A percentile compares a stretch with the other conserved stretches of the same genome.
Evolutionary conservation across 2,329 filamentous ascomycete genomes (phyloP).

Genomic region (Neofusicoccum kwambonambiense): DNA sequence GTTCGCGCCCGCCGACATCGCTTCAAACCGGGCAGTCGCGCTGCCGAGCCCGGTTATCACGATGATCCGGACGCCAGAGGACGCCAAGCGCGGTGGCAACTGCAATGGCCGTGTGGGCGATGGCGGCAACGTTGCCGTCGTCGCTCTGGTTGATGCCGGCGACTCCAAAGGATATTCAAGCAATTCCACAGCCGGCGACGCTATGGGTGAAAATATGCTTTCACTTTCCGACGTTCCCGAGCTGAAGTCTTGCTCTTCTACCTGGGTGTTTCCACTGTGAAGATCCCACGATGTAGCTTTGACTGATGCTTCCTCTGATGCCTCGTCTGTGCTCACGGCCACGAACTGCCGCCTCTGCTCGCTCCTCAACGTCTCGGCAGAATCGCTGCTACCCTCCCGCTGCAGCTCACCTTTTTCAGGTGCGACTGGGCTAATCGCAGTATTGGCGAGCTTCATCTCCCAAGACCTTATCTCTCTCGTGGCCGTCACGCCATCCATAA

Average conservation of each 20-base stretch:
- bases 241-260: too few species aligned
- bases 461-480: slow-evolving; percentile 45
- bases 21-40: slow-evolving; percentile 49
- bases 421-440: too few species aligned
- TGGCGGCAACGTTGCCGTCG: slow-evolving; percentile 17
- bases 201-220: too few species aligned
- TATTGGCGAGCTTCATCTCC: not conserved
- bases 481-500: slow-evolving; percentile 53
- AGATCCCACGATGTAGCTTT: not conserved
- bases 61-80: slow-evolving; percentile 40
- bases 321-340: not conserved
- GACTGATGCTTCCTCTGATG: not conserved
- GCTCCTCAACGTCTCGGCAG: not conserved
- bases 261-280: too few species aligned
- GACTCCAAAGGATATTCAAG: not conserved
- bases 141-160: not conserved
- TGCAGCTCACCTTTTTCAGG: not conserved
- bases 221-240: too few species aligned
- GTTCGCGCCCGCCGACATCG: slow-evolving; percentile 53
- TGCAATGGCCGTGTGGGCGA: slow-evolving; percentile 24
- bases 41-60: slow-evolving; percentile 55
- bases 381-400: not conserved
- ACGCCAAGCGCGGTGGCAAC: too few species aligned
- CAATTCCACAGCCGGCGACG: too few species aligned
- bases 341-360: not conserved